Conservation (phyloP, 2,329 filamentous ascomycete species). For the Phyllosticta citribraziliensis region DNA sequence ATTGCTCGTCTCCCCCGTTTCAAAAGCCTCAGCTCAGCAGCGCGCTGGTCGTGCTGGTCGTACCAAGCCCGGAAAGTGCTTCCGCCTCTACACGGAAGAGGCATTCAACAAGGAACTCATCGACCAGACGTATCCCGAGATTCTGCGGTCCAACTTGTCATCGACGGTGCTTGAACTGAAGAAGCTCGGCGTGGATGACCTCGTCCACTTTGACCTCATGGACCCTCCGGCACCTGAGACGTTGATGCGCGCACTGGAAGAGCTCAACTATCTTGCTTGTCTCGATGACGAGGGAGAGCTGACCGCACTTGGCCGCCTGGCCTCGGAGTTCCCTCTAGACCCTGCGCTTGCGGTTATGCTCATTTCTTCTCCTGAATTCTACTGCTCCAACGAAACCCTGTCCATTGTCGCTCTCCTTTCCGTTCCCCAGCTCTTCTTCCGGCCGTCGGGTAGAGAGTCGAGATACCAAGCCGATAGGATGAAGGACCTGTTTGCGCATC, state of each 20-base stretch:
- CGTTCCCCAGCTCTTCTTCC: slow-evolving; percentile 87
- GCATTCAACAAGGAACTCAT: slow-evolving; percentile 98
- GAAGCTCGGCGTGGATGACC: slow-evolving; percentile 89
- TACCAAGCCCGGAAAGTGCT: slow-evolving; percentile 97
- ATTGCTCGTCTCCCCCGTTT: slow-evolving; percentile 92
- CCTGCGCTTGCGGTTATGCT: slow-evolving; percentile 94
- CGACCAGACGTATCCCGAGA: slow-evolving; percentile 93
- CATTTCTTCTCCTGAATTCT: slow-evolving; percentile 94
- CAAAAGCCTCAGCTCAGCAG: slow-evolving; percentile 94
- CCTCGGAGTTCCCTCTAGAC: slow-evolving; percentile 92
- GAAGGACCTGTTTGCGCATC: slow-evolving; percentile 88
- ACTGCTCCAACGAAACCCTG: slow-evolving; percentile 96
- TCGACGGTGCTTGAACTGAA: slow-evolving; percentile 94
- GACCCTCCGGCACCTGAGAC: slow-evolving; percentile 96
- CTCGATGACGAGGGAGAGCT: slow-evolving; percentile 94
- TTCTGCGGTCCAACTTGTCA: slow-evolving; percentile 85
- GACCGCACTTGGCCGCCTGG: slow-evolving; percentile 72
- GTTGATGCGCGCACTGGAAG: slow-evolving; percentile 93
- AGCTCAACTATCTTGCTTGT: slow-evolving; percentile 94
- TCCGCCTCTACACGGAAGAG: slow-evolving; percentile 87
- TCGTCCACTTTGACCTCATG: slow-evolving; percentile 98
- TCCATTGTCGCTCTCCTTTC: slow-evolving; percentile 91
- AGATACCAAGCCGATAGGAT: slow-evolving; percentile 93
- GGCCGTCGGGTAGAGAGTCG: slow-evolving; percentile 58
- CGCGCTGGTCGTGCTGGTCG: slow-evolving; percentile 97